Evolutionary conservation across 1,139 yeast species (phyloP), one percentile per base, ranked within the genome.

Genomic region (Taphrina communis): DNA sequence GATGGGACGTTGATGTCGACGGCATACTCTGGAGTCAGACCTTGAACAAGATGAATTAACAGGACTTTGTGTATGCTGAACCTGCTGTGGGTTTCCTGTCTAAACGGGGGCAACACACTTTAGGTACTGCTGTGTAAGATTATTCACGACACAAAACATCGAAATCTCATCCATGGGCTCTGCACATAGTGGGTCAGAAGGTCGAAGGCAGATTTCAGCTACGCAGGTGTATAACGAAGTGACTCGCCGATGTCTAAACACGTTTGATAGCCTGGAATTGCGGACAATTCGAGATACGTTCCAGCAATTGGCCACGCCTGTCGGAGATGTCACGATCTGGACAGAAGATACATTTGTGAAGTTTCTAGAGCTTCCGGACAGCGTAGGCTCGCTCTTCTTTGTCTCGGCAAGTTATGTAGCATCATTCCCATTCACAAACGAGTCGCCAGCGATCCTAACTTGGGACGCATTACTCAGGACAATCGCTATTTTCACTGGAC

Each of bases 351-450:
- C 65, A 6, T 60, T 60, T 14, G 48, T 50, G 35, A 60, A 60
- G 57, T 60, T 60, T 19, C n/a, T 60, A 48, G 65, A 50, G 19
- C 36, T 60, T 17, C 65, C 65, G 36, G 65, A 60, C 38, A 41
- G 25, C 6, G 57, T 51, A 6, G 48, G 65, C 12, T 38, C 65
- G 8, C 17, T 60, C n/a, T 41, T 60, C 12, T 60, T 60, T 25
- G 25, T 36, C 39, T 50, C 57, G 3, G 65, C 65, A 21, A 60
- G 65, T 39, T 60, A 60, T 50, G 39, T 60, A 7, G 65, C 65
- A 21, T n/a, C 57, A n/a, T 48, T 39, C 35, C 65, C 65, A 7
- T 51, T 25, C 41, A 50, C 65, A 19, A 35, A 35, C n/a, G 57
- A 50, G 48, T 50, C 65, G 5, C 65, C 65, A 12, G 48, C 38